Conservation (phyloP, 1,284 basidiomycete species). For the Anthracocystis panici-leucophaei region DNA sequence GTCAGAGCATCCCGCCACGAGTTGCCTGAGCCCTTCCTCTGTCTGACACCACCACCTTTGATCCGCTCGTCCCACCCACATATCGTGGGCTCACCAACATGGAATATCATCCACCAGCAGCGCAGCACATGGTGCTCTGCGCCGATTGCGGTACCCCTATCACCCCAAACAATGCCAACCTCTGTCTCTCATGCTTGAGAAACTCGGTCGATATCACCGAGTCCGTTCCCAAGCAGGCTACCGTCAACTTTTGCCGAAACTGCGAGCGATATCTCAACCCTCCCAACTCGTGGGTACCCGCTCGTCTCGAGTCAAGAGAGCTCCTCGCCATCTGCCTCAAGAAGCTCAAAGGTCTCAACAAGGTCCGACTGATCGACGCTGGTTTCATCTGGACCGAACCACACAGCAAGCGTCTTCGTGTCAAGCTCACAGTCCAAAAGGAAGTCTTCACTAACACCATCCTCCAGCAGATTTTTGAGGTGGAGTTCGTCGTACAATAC, state of each 20-base stretch:
- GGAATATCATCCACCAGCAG: slow-evolving; percentile 63
- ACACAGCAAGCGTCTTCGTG: slow-evolving; percentile 90
- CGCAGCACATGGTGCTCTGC: slow-evolving; percentile 69
- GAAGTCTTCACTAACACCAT: slow-evolving; percentile 96
- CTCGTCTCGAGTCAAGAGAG: slow-evolving; percentile 90
- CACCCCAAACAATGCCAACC: slow-evolving; percentile 92
- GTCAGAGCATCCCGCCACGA: slow-evolving; percentile 17
- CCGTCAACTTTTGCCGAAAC: slow-evolving; percentile 92
- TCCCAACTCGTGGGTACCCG: slow-evolving; percentile 86
- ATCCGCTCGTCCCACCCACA: not conserved
- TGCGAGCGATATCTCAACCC: slow-evolving; percentile 96
- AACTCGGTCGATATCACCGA: slow-evolving; percentile 97
- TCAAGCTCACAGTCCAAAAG: slow-evolving; percentile 97
- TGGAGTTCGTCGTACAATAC: slow-evolving; percentile 94
- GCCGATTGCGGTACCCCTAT: slow-evolving; percentile 83
- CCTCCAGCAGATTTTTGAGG: slow-evolving; percentile 95
- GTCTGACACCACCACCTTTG: not conserved
- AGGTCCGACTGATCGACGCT: slow-evolving; percentile 94
- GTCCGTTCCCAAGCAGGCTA: slow-evolving; percentile 96
- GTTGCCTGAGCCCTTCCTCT: not conserved
- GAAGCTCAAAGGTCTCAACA: slow-evolving; percentile 92
- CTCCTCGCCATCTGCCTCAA: slow-evolving; percentile 81
- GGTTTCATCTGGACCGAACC: slow-evolving; percentile 99
- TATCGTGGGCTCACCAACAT: slow-evolving; percentile 34
- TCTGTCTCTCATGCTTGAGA: slow-evolving; percentile 89